Evolutionary conservation across 2,329 filamentous ascomycete genomes (phyloP), one percentile per base, ranked within the genome.

Genomic region (Aspergillus pseudonomiae): DNA sequence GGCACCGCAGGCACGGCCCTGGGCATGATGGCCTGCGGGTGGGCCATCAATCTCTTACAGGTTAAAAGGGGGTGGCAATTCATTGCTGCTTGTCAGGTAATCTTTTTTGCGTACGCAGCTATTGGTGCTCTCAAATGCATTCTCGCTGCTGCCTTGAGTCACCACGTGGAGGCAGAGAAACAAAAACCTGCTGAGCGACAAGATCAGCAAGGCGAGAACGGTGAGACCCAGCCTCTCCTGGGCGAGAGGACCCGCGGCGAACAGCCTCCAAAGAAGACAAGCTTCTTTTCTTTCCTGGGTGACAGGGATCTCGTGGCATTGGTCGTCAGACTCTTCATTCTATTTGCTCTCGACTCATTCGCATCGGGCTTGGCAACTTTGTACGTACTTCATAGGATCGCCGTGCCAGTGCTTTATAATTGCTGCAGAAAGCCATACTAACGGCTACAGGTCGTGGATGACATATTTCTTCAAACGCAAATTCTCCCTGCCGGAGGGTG

Each of bases 331-430:
- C 81, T 94, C 0, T 90, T 88, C 71, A 76, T 90, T 9, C 79
- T 94, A 1, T 90, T 93, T 69, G 84, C 84, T 1, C 71, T 93
- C 6, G 91, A 93, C 73, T 85, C 88, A 0, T 85, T 93, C 62
- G 90, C 89, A 1, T 89, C 88, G 1, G 91, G 91, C 2, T 84
- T 94, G 73, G 89, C 88, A 4, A 86, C 88, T 26, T 71, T 87
- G 81, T 88, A 79, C 75, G 84, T 79, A 9, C 26, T 16, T 28
- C 26, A 32, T 28, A 6, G 50, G 30, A 54, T 34, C 16, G 16
- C 19, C n/a, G 5, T 36, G 5, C n/a, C 11, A 54, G 12, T 78
- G 77, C 68, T 77, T 77, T 11, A 36, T 16, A 19, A 41, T 56
- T 26, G n/a, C 28, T 53, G 16, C 48, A 48, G 46, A 41, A 36